Percentiles rank a stretch among this genome's conserved stretches.
phyloP scores from a whole-genome alignment of 495 filamentous ascomycete genomes.

The Lentithecium fluviatile region DNA sequence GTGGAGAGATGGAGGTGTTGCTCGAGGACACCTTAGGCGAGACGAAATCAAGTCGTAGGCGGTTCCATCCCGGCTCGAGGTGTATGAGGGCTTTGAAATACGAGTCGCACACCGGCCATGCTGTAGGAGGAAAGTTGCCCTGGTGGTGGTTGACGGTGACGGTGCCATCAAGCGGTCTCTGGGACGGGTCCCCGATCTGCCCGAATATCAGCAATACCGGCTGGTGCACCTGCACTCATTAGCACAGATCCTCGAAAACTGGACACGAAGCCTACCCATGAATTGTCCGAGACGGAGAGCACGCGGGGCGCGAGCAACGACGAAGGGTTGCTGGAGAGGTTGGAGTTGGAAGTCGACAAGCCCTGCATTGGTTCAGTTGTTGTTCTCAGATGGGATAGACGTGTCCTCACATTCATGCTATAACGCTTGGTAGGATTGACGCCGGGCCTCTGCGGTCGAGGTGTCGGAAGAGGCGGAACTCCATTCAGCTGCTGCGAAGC shows the following conservation, averaged over 20 bases:
- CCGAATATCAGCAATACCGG: constrained; percentile 81
- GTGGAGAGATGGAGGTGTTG: constrained; percentile 64
- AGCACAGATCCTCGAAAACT: background rate
- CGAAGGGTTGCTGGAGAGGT: constrained; percentile 49
- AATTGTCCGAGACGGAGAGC: constrained; percentile 71
- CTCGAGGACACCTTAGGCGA: constrained; percentile 75
- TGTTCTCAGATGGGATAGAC: background rate
- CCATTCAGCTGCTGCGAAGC: constrained; percentile 53
- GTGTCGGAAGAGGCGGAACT: constrained; percentile 44
- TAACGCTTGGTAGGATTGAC: constrained; percentile 43
- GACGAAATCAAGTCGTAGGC: constrained; percentile 77
- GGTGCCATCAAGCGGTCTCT: constrained; percentile 72
- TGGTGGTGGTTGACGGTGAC: constrained; percentile 78
- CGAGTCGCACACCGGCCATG: constrained; percentile 82
- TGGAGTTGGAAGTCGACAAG: constrained; percentile 39
- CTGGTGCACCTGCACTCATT: constrained; percentile 69
- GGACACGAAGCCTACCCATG: constrained; percentile 61
- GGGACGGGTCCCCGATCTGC: constrained; percentile 69
- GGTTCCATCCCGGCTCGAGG: constrained; percentile 83
- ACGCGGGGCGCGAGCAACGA: constrained; percentile 79
- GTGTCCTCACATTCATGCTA: constrained; percentile 41
- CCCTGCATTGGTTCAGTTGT: constrained; percentile 47
- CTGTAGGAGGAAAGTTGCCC: constrained; percentile 74
- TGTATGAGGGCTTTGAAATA: constrained; percentile 88
- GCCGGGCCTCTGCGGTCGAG: constrained; percentile 34